These are phyloP conservation scores for Diaporthe caulivora DNA, from an alignment of 2,329 filamentous ascomycete species.

Conservation along the genomic window DNA sequence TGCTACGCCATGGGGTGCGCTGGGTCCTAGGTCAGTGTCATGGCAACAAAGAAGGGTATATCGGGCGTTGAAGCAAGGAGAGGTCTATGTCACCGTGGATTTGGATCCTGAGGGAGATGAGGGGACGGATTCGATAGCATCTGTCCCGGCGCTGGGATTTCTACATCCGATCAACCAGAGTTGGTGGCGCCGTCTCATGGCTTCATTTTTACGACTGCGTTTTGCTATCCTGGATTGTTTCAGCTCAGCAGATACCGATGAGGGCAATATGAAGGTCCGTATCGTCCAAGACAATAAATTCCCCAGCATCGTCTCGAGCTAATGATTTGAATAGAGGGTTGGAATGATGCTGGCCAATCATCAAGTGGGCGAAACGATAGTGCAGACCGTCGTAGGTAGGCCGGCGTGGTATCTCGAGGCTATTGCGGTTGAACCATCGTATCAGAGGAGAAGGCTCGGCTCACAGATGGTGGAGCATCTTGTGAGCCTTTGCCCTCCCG, in stretches of 20 bases:
- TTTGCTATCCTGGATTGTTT: neutral
- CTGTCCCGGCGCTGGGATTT: neutral
- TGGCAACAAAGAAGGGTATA: conserved; percentile 12
- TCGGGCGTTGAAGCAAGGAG: neutral
- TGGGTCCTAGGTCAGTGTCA: neutral
- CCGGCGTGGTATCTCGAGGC: conserved; percentile 15
- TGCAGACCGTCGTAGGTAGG: neutral
- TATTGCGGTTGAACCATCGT: conserved; percentile 2
- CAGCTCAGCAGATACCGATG: neutral
- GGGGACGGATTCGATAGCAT: neutral
- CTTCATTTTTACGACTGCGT: neutral
- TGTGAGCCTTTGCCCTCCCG: neutral
- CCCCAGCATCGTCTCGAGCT: neutral
- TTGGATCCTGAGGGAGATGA: neutral
- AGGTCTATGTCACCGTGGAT: neutral
- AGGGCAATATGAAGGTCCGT: neutral
- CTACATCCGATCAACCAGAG: neutral
- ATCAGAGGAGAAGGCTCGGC: conserved; percentile 5
- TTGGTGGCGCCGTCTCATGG: neutral
- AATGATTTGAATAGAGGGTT: neutral
- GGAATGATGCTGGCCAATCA: conserved; percentile 1
- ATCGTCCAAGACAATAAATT: neutral
- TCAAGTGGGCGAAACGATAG: neutral
- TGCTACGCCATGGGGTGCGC: neutral
- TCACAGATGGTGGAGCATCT: conserved; percentile 18